Base-by-base conservation (phyloP, 2,329 filamentous ascomycete genomes). In the Aureobasidium vineae region DNA sequence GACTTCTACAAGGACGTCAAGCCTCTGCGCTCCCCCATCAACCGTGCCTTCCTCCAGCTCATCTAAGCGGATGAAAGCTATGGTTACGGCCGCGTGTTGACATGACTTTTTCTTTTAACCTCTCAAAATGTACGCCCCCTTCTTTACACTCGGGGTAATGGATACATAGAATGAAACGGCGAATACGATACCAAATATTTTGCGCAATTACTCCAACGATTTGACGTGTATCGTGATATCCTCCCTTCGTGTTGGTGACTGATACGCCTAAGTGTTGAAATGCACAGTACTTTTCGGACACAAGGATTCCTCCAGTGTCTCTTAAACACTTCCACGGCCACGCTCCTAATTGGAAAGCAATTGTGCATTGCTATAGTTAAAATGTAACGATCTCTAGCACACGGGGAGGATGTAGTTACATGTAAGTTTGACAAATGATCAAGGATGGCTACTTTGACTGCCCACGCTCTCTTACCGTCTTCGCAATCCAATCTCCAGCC, bases 1-100 rank as follows among this genome's bases (percentile, higher is more conserved):
- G 88, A 98, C 78, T 99, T 97, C 88, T 99, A 92, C 90, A 98
- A 97, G 90, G 90, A 89, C 72, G 87, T 90, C 78, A 93, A 94
- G 82, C 85, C 81, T 57, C 78, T 97, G 76, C 92, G 95, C 80
- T 97, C 93, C 65, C 94, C 95, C 71, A 80, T 99, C 82, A 97
- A 98, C 88, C 91, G 92, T 79, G 95, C 95, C 75, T 99, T 99
- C 88, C 86, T 95, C 84, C 93, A 99, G 84, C 85, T 98, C 75
- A 91, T 96, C 81, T 98, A 95, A 84, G 59, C 50, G 41, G 31
- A 60, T 60, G 47, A 64, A 43, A 19, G 33, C 47, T 47, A 49
- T 66, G 64, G 33, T 60, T 49, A 60, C 41, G 52, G 43, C 33
- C 31, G 50, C 43, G 53, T 59, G 64, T 66, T 66, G 45, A 66